These are phyloP conservation scores for Scedosporium minutisporum DNA, from an alignment of 2,329 filamentous ascomycete species.

Conservation along the genomic window DNA sequence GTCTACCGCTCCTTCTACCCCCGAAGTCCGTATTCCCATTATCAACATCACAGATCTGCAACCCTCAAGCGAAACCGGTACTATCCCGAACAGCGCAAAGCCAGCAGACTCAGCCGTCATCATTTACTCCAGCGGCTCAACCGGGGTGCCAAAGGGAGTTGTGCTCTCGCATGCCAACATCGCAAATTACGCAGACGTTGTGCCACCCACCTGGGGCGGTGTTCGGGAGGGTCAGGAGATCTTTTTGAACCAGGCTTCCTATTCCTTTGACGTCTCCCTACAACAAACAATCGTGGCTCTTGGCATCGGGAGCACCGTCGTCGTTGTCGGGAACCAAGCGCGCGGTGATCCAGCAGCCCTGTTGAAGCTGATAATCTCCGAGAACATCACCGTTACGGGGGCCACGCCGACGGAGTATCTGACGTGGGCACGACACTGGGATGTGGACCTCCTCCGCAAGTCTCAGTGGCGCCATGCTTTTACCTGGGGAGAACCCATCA, in stretches of 20 bases:
- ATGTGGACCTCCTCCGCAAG: conserved; percentile 6
- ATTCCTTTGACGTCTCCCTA: conserved; percentile 31
- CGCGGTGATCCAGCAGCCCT: conserved; percentile 27
- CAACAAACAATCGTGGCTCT: conserved; percentile 26
- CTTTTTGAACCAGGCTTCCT: conserved; percentile 28
- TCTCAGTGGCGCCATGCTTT: conserved; percentile 12
- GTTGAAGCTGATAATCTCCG: conserved; percentile 21
- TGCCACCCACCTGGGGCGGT: not conserved
- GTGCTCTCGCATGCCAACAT: conserved; percentile 20
- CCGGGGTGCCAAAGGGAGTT: conserved; percentile 31
- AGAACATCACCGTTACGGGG: conserved; percentile 26
- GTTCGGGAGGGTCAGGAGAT: conserved; percentile 12
- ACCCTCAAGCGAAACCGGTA: not conserved
- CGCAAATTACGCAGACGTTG: conserved; percentile 12
- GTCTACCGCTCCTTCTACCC: not conserved
- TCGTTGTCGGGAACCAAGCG: conserved; percentile 19
- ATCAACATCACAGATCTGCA: not conserved
- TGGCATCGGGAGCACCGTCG: conserved; percentile 23
- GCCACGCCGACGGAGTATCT: conserved; percentile 32
- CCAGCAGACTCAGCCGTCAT: conserved; percentile 15
- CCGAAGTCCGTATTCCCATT: not conserved
- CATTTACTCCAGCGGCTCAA: conserved; percentile 23
- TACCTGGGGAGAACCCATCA: conserved; percentile 19
- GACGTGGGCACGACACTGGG: conserved; percentile 17
- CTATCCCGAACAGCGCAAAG: conserved; percentile 7